phyloP scores from a whole-genome alignment of 75 land plant species.

The Pinus tabuliformis region DNA sequence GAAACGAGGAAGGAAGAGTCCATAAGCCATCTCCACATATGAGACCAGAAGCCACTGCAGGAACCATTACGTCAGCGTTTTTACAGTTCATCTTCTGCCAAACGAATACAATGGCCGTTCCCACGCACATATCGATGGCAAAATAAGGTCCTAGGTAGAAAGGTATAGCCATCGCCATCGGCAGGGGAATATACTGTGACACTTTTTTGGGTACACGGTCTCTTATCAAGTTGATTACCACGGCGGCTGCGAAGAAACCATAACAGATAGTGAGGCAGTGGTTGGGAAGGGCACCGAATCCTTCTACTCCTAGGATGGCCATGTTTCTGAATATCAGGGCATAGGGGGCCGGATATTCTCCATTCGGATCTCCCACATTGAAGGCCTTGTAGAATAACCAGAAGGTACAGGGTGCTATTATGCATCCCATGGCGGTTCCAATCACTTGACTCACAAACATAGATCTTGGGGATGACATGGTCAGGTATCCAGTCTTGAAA shows the following conservation, averaged over 20 bases:
- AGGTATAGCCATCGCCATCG: conserved; percentile 73
- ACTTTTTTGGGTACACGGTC: conserved; percentile 13
- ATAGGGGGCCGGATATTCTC: conserved; percentile 47
- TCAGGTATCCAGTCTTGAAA: conserved; percentile 60
- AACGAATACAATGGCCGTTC: conserved; percentile 37
- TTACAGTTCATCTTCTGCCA: conserved; percentile 37
- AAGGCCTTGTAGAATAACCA: conserved; percentile 59
- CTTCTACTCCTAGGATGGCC: conserved; percentile 59
- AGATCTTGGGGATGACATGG: conserved; percentile 55
- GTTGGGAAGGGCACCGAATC: conserved; percentile 40
- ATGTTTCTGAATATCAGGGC: conserved; percentile 44
- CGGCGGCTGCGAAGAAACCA: conserved; percentile 29
- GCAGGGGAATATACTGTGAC: conserved; percentile 31
- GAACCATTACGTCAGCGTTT: conserved; percentile 26
- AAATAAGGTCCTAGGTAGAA: conserved; percentile 64
- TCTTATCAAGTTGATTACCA: conserved; percentile 21
- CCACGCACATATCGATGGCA: conserved; percentile 66
- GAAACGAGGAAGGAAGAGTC: conserved; percentile 50
- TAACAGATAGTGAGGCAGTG: conserved; percentile 48
- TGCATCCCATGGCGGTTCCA: conserved; percentile 54
- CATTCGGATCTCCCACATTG: conserved; percentile 19
- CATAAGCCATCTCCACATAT: conserved; percentile 68
- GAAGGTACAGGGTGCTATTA: conserved; percentile 47
- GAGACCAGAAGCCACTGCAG: conserved; percentile 57
- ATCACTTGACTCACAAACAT: conserved; percentile 60